phyloP scores from a whole-genome alignment of 2,329 filamentous ascomycete species.

The Ambrosiella cleistominuta region DNA sequence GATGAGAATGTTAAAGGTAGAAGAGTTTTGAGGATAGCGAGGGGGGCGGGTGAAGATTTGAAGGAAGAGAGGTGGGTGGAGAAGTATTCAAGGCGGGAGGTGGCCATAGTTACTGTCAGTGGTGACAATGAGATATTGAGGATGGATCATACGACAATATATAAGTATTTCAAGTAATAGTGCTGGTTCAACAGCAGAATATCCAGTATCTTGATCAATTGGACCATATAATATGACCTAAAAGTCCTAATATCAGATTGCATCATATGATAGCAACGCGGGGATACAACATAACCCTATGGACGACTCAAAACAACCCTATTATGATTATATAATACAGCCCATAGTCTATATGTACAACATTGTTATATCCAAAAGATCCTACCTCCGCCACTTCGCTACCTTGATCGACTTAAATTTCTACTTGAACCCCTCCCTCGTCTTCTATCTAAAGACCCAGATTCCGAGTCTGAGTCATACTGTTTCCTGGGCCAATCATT shows the following conservation, averaged over 20 bases:
- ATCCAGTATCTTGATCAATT: too few relatives aligned
- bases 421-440: slow-evolving; percentile 5
- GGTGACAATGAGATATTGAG: too few relatives aligned
- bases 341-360: too few relatives aligned
- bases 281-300: too few relatives aligned
- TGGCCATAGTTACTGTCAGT: not conserved
- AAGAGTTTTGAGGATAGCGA: not conserved
- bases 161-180: too few relatives aligned
- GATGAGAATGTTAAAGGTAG: not conserved
- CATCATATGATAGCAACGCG: too few relatives aligned
- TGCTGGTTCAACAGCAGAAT: too few relatives aligned
- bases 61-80: not conserved
- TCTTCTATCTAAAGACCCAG: slow-evolving; percentile 2
- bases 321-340: too few relatives aligned
- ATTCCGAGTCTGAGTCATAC: slow-evolving; percentile 10
- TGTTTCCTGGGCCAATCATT: slow-evolving; percentile 77
- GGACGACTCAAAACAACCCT: too few relatives aligned
- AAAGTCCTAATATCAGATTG: too few relatives aligned
- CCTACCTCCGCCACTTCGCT: not conserved
- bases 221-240: too few relatives aligned
- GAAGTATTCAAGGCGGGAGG: not conserved
- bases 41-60: not conserved
- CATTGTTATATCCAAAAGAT: not conserved
- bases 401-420: not conserved
- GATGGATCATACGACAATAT: too few relatives aligned